Conservation (phyloP, 2,329 filamentous ascomycete genomes). For the Colletotrichum tamarilloi region DNA sequence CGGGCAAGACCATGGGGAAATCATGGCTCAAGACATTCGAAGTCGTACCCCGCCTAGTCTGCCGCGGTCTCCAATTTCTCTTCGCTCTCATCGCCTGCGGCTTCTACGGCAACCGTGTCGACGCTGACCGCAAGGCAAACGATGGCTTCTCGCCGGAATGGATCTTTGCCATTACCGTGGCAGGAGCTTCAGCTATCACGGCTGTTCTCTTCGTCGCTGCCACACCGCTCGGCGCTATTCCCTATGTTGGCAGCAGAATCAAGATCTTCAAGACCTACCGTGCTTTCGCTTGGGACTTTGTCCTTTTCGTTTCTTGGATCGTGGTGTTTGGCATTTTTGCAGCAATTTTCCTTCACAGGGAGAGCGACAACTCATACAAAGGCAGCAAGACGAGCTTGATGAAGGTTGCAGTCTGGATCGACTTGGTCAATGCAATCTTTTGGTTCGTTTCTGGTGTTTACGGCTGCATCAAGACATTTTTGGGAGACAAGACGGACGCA, state of each 20-base stretch:
- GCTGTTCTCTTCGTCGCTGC: conserved; percentile 54
- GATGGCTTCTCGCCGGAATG: conserved; percentile 65
- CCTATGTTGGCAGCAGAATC: conserved; percentile 45
- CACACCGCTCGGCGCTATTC: conserved; percentile 49
- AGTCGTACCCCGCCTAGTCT: conserved; percentile 58
- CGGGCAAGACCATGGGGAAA: conserved; percentile 55
- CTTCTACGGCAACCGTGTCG: conserved; percentile 74
- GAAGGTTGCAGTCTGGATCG: conserved; percentile 80
- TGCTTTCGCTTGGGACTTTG: conserved; percentile 56
- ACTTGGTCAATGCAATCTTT: conserved; percentile 73
- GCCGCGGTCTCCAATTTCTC: conserved; percentile 76
- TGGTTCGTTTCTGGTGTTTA: conserved; percentile 67
- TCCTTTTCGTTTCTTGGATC: conserved; percentile 66
- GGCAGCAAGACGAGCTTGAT: conserved; percentile 60
- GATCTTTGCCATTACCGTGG: conserved; percentile 72
- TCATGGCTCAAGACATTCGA: conserved; percentile 59
- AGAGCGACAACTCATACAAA: conserved; percentile 62
- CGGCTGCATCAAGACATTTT: conserved; percentile 52
- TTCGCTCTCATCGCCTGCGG: conserved; percentile 76
- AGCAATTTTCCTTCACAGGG: conserved; percentile 72
- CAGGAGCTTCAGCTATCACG: conserved; percentile 64
- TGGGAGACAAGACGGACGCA: conserved; percentile 54
- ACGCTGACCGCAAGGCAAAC: conserved; percentile 50
- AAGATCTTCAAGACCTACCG: conserved; percentile 53
- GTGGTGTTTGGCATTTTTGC: conserved; percentile 79